Evolutionary conservation across 2,329 filamentous ascomycete genomes (phyloP).

Genomic region (Phaeosphaeriaceae sp.): DNA sequence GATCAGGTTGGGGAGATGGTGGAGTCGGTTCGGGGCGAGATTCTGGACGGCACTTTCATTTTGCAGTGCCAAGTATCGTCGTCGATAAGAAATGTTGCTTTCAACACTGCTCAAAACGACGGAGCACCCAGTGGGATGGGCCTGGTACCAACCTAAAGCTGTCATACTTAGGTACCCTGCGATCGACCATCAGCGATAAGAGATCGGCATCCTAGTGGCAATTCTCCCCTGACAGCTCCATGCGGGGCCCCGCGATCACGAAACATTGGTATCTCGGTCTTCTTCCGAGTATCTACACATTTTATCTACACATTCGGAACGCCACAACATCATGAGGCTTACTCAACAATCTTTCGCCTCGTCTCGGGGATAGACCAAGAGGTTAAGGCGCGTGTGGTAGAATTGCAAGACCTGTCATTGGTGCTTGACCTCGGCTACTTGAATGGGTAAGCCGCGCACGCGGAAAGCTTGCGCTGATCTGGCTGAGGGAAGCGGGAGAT

Average conservation of each 20-base stretch:
- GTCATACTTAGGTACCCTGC: background rate
- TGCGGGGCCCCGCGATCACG: background rate
- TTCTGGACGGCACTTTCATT: background rate
- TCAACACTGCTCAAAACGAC: background rate
- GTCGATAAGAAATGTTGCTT: background rate
- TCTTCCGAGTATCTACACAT: background rate
- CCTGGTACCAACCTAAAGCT: background rate
- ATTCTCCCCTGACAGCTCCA: background rate
- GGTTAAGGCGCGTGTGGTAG: background rate
- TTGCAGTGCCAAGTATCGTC: background rate
- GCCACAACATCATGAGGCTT: background rate
- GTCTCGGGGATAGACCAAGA: background rate
- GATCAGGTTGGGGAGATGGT: background rate
- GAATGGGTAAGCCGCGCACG: background rate
- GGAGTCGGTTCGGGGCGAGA: background rate
- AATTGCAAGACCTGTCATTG: background rate
- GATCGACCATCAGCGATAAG: background rate
- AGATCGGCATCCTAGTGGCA: background rate
- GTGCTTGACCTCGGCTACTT: background rate
- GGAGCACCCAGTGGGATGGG: no score
- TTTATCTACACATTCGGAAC: background rate
- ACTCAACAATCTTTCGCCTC: background rate
- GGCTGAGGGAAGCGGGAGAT: background rate
- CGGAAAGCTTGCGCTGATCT: background rate
- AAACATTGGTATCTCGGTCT: background rate